Base-by-base conservation (phyloP, 1,139 yeast genomes). In the Candida sp. region DNA sequence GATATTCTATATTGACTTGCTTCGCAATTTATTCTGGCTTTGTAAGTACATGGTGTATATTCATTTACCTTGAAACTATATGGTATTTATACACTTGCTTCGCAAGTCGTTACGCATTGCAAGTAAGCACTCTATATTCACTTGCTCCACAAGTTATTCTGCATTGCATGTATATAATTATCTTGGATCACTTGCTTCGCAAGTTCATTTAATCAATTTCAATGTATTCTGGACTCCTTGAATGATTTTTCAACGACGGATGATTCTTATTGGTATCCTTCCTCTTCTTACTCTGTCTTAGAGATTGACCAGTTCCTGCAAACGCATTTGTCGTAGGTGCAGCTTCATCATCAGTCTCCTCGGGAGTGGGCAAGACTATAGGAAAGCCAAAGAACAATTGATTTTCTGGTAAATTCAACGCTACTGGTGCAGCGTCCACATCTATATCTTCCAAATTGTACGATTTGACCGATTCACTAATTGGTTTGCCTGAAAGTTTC, bases 381-480 rank as follows among this genome's bases (percentile, higher is more conserved):
- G 98, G 97, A 61, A 84, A 93, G 1, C 99, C 99, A 63, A 95
- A 91, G 60, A 93, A 93, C 19, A 93, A 71, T 60, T 89, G 95
- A 27, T 96, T 96, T 34, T 77, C 84, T 0, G 97, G 96, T 38
- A 93, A 68, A 12, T 73, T 66, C 43, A 93, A 68, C 11, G 95
- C 87, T 1, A 82, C 86, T 1, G 95, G 87, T 4, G 84, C 81
- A 0, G 82, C 85, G 45, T 72, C 63, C 5, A 74, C 69, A 51
- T 75, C 79, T 45, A 75, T 60, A 42, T 71, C 75, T 36, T 68
- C 73, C 27, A 70, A 63, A 35, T 57, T 57, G 33, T 54, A 49
- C 44, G 45, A 44, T 52, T 48, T 49, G 36, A 40, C 38, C 45
- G 47, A 43, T 19, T 61, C 61, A 4, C 69, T 7, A 9, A 37